Evolutionary conservation across 768 basidiomycete species (phyloP), one percentile per base, ranked within the genome.

Genomic region (Lentinus tigrinus): DNA sequence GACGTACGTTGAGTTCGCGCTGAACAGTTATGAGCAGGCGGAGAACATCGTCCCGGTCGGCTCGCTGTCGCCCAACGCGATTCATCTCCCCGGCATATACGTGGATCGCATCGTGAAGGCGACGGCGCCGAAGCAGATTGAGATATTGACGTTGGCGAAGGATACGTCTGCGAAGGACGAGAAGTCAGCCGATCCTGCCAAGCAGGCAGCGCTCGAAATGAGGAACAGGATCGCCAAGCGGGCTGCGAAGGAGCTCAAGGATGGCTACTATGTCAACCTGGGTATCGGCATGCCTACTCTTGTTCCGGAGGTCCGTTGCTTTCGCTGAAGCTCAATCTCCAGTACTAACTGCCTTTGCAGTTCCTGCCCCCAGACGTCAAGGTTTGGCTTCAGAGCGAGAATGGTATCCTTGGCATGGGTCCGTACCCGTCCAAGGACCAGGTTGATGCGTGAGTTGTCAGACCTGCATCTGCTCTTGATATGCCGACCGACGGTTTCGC

Each of bases 251-350:
- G 94, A 95, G 74, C 84, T 95, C 66, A 85, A 85, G 70, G 86
- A 95, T 67, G 93, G 93, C 0, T 93, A 80, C 77, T 88, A 93
- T 61, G 92, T 94, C 60, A 95, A 95, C 63, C 75, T 95, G 56
- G 93, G 93, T 27, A 93, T 95, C 63, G 93, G 93, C 24, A 95
- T 95, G 85, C 93, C 92, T 28, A 95, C 92, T 5, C 81, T 95
- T 11, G 89, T 93, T 21, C 90, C 93, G 0, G 90, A 91, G 67
- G 69, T 68, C 51, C 47, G 47, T 19, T 1, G 38, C 36, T 13
- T 38, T 16, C 14, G n/a, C 27, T 16, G 10, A 36, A n/a, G n/a
- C 31, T 26, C n/a, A 37, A 24, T 28, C n/a, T 27, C 36, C 27
- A 28, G 40, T 38, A 7, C 42, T 48, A 23, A 36, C 23, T 2